These are phyloP conservation scores for Aspergillus indologenus DNA, from an alignment of 495 filamentous ascomycete species.

Conservation along the genomic window DNA sequence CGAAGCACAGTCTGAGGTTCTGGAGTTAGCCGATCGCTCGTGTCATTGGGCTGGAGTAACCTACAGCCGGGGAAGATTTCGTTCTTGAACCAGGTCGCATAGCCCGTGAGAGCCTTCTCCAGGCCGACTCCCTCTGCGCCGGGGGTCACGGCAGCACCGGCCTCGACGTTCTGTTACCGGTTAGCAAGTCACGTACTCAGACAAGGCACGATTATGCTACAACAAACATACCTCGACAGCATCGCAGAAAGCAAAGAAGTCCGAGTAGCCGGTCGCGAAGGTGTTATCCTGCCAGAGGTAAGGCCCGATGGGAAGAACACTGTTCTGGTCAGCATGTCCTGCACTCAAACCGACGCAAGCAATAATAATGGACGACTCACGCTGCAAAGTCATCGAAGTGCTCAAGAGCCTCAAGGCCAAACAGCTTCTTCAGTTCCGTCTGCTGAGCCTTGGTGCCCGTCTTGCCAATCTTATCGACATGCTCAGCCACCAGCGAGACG, in stretches of 20 bases:
- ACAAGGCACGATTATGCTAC: neutral
- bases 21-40: slow-evolving; percentile 6
- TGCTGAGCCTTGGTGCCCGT: slow-evolving; percentile 44
- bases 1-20: slow-evolving; percentile 34
- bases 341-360: neutral
- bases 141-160: slow-evolving; percentile 29
- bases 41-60: slow-evolving; percentile 15
- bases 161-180: slow-evolving; percentile 24
- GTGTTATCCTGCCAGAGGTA: slow-evolving; percentile 57
- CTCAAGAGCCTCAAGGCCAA: slow-evolving; percentile 51
- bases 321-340: slow-evolving; percentile 17
- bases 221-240: slow-evolving; percentile 39
- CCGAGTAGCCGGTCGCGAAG: slow-evolving; percentile 45
- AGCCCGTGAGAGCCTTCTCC: slow-evolving; percentile 51
- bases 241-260: slow-evolving; percentile 56
- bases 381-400: slow-evolving; percentile 59
- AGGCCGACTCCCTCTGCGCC: slow-evolving; percentile 51
- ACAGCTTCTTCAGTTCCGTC: slow-evolving; percentile 53
- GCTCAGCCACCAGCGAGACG: slow-evolving; percentile 51
- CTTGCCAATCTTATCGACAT: slow-evolving; percentile 50
- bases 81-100: slow-evolving; percentile 50
- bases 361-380: slow-evolving; percentile 20
- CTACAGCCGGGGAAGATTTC: slow-evolving; percentile 48
- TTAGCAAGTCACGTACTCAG: neutral
- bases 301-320: slow-evolving; percentile 52